phyloP scores from a whole-genome alignment of 768 basidiomycete genomes.

The Pholiota molesta region DNA sequence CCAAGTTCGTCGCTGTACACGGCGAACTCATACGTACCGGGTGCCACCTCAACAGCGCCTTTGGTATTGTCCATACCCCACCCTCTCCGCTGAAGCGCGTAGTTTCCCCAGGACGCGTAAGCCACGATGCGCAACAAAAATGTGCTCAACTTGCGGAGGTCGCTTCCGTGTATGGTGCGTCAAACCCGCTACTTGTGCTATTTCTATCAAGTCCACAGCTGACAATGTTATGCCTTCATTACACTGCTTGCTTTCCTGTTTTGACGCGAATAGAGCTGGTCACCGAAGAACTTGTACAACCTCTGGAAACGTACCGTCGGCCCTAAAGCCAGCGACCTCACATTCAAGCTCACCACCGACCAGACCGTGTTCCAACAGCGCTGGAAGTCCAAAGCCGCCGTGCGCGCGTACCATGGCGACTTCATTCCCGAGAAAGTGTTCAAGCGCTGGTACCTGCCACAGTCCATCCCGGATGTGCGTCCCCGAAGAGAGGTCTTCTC shows the following conservation, averaged over 20 bases:
- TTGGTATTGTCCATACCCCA: background rate
- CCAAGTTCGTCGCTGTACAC: background rate
- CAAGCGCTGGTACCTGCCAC: conserved; percentile 93
- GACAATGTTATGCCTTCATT: background rate
- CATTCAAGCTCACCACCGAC: conserved; percentile 55
- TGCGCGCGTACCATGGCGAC: conserved; percentile 96
- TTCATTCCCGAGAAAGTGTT: conserved; percentile 91
- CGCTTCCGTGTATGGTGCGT: conserved; percentile 31
- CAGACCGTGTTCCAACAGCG: conserved; percentile 87
- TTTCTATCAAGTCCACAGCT: background rate
- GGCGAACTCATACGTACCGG: background rate
- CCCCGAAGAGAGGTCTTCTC: conserved; percentile 48
- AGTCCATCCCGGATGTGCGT: conserved; percentile 83
- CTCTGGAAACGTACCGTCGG: conserved; percentile 76
- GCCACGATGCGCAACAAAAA: conserved; percentile 26
- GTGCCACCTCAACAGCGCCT: background rate
- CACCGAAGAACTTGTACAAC: conserved; percentile 86
- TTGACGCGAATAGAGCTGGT: conserved; percentile 70
- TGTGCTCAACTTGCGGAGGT: conserved; percentile 27
- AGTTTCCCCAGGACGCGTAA: background rate
- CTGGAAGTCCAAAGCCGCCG: conserved; percentile 83
- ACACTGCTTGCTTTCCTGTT: background rate
- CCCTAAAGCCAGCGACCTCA: conserved; percentile 47
- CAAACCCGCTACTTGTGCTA: background rate
- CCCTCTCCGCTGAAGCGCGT: background rate